Evolutionary conservation across 345 rosid genomes (phyloP), one percentile per base, ranked within the genome.

Genomic region (Streptanthus diversifolius): DNA sequence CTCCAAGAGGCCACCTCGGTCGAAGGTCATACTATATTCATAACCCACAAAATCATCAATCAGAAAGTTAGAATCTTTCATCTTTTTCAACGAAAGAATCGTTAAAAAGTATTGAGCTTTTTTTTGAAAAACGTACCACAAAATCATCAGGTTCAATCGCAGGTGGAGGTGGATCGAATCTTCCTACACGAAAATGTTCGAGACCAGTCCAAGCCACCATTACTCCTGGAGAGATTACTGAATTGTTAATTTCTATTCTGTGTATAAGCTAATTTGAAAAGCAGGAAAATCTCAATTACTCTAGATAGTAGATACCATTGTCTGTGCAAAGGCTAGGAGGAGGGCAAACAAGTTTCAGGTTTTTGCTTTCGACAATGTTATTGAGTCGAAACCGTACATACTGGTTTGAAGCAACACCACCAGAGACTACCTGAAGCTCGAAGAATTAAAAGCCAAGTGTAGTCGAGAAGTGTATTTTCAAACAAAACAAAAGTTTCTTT

Each of bases 141-240:
- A 66, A 73, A 85, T 93, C 92, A 4, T 84, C 95, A 19, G 92
- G 91, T 37, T 89, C 96, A 11, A 65, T 69, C 40, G 83, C 86
- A 65, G 85, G 89, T n/a, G 97, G 98, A 39, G 97, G 87, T 74
- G 97, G 96, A 82, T 93, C 96, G 58, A 67, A 93, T 82, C 98
- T 88, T 82, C 98, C 98, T 75, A 76, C 79, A 61, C 85, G 79
- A 60, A 89, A 88, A 80, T 93, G 91, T 83, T 93, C 98, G 1
- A 93, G 87, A 56, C 98, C 98, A 49, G 98, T 91, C 98, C 98
- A 93, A 73, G 98, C 98, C 68, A 93, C 84, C 98, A 93, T 93
- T 60, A 85, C 97, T 51, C 98, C 98, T 93, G 56, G 1, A 19
- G 52, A 80, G 49, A 70, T 55, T 65, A 69, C n/a, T 15, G 7